phyloP scores from a whole-genome alignment of 495 filamentous ascomycete species.

The Daldinia vernicosa region DNA sequence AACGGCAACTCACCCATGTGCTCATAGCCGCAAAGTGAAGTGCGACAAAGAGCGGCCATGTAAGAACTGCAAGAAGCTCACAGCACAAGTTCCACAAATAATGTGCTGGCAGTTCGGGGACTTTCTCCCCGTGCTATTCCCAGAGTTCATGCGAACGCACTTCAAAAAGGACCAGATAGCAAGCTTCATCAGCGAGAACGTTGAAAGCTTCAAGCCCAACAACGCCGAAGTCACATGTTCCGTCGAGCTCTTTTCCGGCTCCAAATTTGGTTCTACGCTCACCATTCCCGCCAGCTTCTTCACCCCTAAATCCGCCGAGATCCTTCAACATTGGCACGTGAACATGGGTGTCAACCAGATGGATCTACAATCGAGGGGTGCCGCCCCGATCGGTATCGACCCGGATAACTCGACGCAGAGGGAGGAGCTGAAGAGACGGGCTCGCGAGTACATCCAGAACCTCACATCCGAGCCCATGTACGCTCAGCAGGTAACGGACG shows the following conservation, averaged over 20 bases:
- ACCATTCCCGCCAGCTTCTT: conserved; percentile 58
- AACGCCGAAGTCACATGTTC: conserved; percentile 48
- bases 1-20: conserved; percentile 14
- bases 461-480: conserved; percentile 53
- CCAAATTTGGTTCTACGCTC: conserved; percentile 50
- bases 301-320: conserved; percentile 53
- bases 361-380: conserved; percentile 47
- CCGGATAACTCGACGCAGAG: conserved; percentile 44
- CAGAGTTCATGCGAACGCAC: conserved; percentile 58
- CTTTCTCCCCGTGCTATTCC: conserved; percentile 56
- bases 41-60: conserved; percentile 59
- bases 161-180: conserved; percentile 55
- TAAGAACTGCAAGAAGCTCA: conserved; percentile 57
- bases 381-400: conserved; percentile 58
- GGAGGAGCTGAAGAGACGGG: conserved; percentile 51
- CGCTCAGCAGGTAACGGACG: conserved; percentile 56
- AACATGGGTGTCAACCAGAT: conserved; percentile 44
- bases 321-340: conserved; percentile 58
- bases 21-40: conserved; percentile 51
- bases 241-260: conserved; percentile 55
- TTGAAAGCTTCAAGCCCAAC: conserved; percentile 50
- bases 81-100: conserved; percentile 53
- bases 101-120: conserved; percentile 59
- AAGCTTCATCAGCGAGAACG: conserved; percentile 54
- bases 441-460: conserved; percentile 55